Evolutionary conservation across 2,329 filamentous ascomycete species (phyloP), one percentile per base, ranked within the genome.

Genomic region (Fusarium tjaetaba): DNA sequence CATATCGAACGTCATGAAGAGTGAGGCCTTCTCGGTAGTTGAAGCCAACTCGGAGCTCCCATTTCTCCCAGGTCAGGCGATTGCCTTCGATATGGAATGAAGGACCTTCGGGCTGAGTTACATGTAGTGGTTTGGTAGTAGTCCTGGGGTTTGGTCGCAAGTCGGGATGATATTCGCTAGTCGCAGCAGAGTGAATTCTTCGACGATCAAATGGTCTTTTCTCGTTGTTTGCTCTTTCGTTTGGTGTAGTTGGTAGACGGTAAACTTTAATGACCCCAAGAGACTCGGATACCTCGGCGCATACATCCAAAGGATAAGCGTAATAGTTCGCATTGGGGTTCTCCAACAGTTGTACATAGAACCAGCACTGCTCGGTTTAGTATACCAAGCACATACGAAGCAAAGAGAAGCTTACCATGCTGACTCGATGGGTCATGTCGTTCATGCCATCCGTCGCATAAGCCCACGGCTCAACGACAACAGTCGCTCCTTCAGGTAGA

Each of bases 1-100:
- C 90, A 71, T 92, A 94, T 68, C 86, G 85, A 14, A 94, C 82
- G 72, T 94, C 89, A 74, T 94, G 91, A 1, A 94, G 85, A 3
- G 91, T 90, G 5, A 89, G 86, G 20, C 92, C 92, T 78, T 94
- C 92, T 7, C 92, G 86, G 42, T 88, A 87, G 83, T 92, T 93
- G 83, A 92, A 94, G 10, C 88, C 88, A 9, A 94, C 87, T 32
- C 90, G 85, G 80, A 94, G 88, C 3, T 86, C 85, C 91, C 91
- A 93, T 76, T 91, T 89, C 78, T 90, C 88, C 89, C 89, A 91
- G 41, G 81, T 77, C 7, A 89, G 68, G 11, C 76, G 75, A 65
- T 83, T 83, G 72, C 85, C 80, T 53, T 80, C 80, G n/a, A 92
- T 84, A 4, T 81, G 64, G 55, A 82, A 82, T 0, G 80, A 82